phyloP scores from a whole-genome alignment of 768 basidiomycete genomes.

The Tylopilus intermedius region DNA sequence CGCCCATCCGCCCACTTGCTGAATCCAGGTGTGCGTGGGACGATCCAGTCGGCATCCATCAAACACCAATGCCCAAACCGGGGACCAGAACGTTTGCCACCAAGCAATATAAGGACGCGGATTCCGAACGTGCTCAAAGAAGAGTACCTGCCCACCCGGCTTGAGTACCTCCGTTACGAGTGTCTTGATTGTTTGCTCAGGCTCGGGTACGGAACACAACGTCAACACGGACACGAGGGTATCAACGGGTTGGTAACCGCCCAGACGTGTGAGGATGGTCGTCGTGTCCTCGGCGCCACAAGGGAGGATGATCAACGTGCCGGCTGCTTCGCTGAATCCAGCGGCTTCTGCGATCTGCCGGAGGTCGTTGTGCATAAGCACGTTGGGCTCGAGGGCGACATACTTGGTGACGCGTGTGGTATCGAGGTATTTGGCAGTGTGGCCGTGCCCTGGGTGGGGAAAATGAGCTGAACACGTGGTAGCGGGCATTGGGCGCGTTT shows the following conservation, averaged over 20 bases:
- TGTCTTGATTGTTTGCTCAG: conserved; percentile 41
- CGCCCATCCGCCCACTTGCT: conserved; percentile 45
- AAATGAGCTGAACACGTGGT: background rate
- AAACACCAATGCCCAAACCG: conserved; percentile 55
- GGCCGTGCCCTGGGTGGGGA: conserved; percentile 51
- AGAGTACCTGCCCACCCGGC: conserved; percentile 60
- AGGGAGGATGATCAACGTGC: conserved; percentile 52
- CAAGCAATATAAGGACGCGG: conserved; percentile 49
- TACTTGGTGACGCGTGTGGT: conserved; percentile 52
- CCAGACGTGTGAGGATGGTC: conserved; percentile 41
- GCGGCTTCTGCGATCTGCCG: conserved; percentile 42
- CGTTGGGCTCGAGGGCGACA: conserved; percentile 69
- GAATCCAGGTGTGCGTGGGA: conserved; percentile 46
- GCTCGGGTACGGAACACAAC: conserved; percentile 59
- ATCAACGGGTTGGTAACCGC: conserved; percentile 40
- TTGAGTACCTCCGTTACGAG: conserved; percentile 52
- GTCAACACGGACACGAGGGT: conserved; percentile 64
- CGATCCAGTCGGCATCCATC: conserved; percentile 65
- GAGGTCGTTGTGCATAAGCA: conserved; percentile 55
- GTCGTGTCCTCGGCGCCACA: conserved; percentile 60
- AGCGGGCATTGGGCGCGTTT: too few species aligned
- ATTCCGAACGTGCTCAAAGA: conserved; percentile 68
- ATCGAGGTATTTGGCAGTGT: conserved; percentile 59
- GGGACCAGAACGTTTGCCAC: conserved; percentile 75
- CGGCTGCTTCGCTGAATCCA: conserved; percentile 51